phyloP scores from a whole-genome alignment of 1,284 basidiomycete genomes.

The Ustilago curta region DNA sequence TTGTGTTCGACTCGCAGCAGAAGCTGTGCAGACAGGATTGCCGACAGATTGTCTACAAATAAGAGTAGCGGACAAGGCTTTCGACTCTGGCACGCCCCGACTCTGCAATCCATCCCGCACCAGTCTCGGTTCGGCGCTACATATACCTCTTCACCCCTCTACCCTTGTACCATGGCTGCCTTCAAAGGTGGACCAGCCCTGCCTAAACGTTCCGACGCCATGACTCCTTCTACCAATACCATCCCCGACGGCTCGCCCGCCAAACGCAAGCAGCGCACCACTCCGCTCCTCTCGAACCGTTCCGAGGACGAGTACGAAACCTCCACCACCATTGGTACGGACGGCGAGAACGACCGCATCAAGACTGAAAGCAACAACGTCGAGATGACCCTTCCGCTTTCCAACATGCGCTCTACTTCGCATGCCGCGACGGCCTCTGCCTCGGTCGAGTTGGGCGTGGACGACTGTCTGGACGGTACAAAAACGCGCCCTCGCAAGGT shows the following conservation, averaged over 20 bases:
- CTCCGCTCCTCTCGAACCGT: constrained; percentile 22
- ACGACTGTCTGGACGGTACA: background rate
- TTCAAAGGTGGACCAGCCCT: constrained; percentile 36
- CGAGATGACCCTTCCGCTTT: constrained; percentile 5
- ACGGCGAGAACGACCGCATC: background rate
- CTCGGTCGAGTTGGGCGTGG: background rate
- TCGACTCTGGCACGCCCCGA: background rate
- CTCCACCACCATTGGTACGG: constrained; percentile 1
- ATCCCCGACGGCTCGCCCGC: background rate
- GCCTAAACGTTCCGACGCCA: constrained; percentile 16
- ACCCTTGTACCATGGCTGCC: constrained; percentile 4
- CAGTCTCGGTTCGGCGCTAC: constrained; percentile 6
- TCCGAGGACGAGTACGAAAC: background rate
- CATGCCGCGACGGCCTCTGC: background rate
- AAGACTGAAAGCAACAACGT: constrained; percentile 3
- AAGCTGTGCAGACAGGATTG: background rate
- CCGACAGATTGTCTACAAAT: constrained; percentile 5
- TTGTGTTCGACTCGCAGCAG: background rate
- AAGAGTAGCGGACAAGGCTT: background rate
- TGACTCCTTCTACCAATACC: background rate
- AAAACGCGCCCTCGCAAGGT: constrained; percentile 3
- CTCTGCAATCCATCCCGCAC: background rate
- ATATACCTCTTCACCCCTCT: background rate
- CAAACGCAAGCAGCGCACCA: constrained; percentile 20
- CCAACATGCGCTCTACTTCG: constrained; percentile 21